These are phyloP conservation scores for Naganishia antarctica DNA, from an alignment of 768 basidiomycete species.

Conservation along the genomic window DNA sequence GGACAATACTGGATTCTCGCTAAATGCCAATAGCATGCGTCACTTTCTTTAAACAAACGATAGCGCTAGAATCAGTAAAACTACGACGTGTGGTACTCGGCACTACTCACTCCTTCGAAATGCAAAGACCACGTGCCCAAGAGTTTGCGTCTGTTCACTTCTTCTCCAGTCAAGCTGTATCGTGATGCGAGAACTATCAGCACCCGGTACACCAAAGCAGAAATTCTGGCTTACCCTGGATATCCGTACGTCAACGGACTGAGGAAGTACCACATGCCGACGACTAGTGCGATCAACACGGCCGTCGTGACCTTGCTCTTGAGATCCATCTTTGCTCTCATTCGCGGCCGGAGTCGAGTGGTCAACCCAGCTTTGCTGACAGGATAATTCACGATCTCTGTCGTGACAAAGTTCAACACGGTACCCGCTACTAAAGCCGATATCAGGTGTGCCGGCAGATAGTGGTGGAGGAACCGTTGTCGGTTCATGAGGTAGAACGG, in stretches of 20 bases:
- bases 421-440: constrained; percentile 88
- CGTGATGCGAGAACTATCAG: neutral
- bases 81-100: neutral
- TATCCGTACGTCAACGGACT: constrained; percentile 91
- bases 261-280: constrained; percentile 57
- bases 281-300: constrained; percentile 61
- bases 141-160: constrained; percentile 76
- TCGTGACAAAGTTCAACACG: constrained; percentile 81
- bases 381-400: constrained; percentile 87
- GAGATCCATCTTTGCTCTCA: constrained; percentile 64
- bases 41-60: constrained; percentile 20
- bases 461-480: constrained; percentile 95
- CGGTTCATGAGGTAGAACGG: constrained; percentile 98
- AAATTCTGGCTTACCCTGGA: constrained; percentile 68
- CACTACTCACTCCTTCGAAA: constrained; percentile 39
- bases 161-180: constrained; percentile 72
- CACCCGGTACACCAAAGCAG: neutral
- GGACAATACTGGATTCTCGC: neutral
- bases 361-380: constrained; percentile 69
- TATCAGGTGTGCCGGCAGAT: constrained; percentile 90
- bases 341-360: constrained; percentile 55
- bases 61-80: neutral
- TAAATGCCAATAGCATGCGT: constrained; percentile 18
- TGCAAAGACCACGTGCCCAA: constrained; percentile 90
- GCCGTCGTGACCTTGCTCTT: constrained; percentile 58